These are phyloP conservation scores for Grosmannia serpens DNA, from an alignment of 2,329 filamentous ascomycete genomes.

Conservation along the genomic window DNA sequence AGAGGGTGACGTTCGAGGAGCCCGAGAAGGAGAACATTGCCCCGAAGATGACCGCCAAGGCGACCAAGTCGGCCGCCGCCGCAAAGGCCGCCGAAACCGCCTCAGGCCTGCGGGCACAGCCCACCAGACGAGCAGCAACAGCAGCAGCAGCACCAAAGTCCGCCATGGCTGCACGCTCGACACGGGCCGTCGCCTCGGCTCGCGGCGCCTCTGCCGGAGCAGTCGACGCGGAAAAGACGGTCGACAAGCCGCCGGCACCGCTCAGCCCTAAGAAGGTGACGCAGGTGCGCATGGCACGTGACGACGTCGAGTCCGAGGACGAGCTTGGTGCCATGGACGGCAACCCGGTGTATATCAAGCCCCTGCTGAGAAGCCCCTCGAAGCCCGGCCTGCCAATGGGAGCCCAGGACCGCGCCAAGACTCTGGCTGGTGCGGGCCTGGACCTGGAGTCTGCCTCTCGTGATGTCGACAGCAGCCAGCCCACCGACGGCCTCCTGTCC, in stretches of 20 bases:
- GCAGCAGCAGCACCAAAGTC: slow-evolving; percentile 7
- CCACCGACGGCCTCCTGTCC: slow-evolving; percentile 16
- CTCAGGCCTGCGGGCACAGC: slow-evolving; percentile 21
- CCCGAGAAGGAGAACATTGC: slow-evolving; percentile 53
- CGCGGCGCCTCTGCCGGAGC: neutral
- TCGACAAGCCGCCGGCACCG: slow-evolving; percentile 27
- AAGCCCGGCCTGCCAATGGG: slow-evolving; percentile 28
- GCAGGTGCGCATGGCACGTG: slow-evolving; percentile 35
- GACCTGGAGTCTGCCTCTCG: neutral
- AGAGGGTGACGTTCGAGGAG: slow-evolving; percentile 52
- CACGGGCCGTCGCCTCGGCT: neutral
- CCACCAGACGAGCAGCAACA: slow-evolving; percentile 8
- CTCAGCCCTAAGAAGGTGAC: slow-evolving; percentile 56
- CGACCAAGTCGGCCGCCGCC: slow-evolving; percentile 14
- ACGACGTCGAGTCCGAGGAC: slow-evolving; percentile 43
- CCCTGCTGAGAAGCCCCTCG: slow-evolving; percentile 43
- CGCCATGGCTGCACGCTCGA: slow-evolving; percentile 16
- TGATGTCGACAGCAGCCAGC: neutral
- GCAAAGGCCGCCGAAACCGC: slow-evolving; percentile 6
- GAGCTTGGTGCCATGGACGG: slow-evolving; percentile 42
- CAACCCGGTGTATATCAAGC: slow-evolving; percentile 32
- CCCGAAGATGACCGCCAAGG: slow-evolving; percentile 23
- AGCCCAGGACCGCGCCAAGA: neutral
- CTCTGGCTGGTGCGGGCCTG: slow-evolving; percentile 1
- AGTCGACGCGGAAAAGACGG: slow-evolving; percentile 10